phyloP scores from a whole-genome alignment of 1,139 yeast genomes.

The Candida tropicalis region DNA sequence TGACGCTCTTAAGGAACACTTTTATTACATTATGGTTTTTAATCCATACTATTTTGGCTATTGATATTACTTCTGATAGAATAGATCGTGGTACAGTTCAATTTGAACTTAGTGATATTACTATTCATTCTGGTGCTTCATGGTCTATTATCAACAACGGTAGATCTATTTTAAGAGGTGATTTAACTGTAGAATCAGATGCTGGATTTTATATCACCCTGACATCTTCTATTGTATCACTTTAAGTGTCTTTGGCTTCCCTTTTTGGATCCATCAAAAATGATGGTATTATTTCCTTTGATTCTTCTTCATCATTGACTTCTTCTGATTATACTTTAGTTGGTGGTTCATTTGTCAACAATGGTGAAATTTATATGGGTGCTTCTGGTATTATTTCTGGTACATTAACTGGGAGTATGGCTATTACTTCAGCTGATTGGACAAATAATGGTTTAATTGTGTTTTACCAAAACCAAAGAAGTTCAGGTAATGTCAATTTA shows the following conservation, averaged over 20 bases:
- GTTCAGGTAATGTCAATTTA: slow-evolving; percentile 21
- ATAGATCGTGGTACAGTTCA: no score
- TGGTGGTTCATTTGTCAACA: slow-evolving; percentile 24
- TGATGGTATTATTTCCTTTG: slow-evolving; percentile 25
- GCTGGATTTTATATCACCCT: slow-evolving; percentile 26
- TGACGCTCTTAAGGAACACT: no score
- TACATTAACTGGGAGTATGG: no score
- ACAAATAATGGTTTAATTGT: slow-evolving; percentile 28
- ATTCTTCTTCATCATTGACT: slow-evolving; percentile 19
- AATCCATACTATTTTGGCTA: no score
- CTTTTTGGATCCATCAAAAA: slow-evolving; percentile 19
- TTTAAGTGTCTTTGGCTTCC: slow-evolving; percentile 15
- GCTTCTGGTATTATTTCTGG: slow-evolving; percentile 24
- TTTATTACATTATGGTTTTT: no score
- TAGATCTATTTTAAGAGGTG: slow-evolving; percentile 24
- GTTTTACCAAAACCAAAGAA: slow-evolving; percentile 23
- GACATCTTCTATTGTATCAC: slow-evolving; percentile 8
- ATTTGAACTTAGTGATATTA: slow-evolving; percentile 18
- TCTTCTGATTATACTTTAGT: slow-evolving; percentile 23
- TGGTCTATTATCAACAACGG: slow-evolving; percentile 36
- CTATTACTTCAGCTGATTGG: slow-evolving; percentile 24
- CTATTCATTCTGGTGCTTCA: slow-evolving; percentile 27
- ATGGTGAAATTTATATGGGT: slow-evolving; percentile 30
- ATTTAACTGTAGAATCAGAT: slow-evolving; percentile 20
- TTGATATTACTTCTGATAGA: no score